phyloP scores from a whole-genome alignment of 139 green algal species.

The Axilococcus clingmanii region DNA sequence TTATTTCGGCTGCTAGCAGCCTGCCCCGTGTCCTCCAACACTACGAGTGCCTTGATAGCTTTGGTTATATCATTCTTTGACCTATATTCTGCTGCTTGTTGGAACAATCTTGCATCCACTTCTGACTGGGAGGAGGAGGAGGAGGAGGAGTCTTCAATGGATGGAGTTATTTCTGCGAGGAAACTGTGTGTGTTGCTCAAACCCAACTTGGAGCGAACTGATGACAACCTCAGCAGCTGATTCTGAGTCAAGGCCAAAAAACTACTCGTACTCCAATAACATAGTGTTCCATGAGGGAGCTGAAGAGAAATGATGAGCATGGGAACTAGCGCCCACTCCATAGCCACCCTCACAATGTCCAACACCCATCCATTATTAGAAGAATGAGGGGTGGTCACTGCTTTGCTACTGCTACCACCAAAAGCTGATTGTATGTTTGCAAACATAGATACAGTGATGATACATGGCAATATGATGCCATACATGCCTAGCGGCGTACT shows the following conservation, averaged over 20 bases:
- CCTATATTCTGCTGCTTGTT: slow-evolving; percentile 19
- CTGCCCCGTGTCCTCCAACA: slow-evolving; percentile 18
- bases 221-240: too few species aligned
- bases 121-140: background rate
- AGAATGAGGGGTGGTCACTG: background rate
- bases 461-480: slow-evolving; percentile 41
- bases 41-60: slow-evolving; percentile 1
- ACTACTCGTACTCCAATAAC: slow-evolving; percentile 52
- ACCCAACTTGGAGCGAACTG: too few species aligned
- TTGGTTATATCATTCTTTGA: slow-evolving; percentile 10
- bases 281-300: slow-evolving; percentile 55
- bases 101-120: slow-evolving; percentile 5
- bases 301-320: slow-evolving; percentile 35
- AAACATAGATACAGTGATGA: slow-evolving; percentile 42
- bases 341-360: slow-evolving; percentile 16
- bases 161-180: background rate
- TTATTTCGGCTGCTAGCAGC: slow-evolving; percentile 9
- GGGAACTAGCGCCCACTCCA: slow-evolving; percentile 37
- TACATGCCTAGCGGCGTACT: slow-evolving; percentile 27
- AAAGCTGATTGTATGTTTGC: slow-evolving; percentile 53
- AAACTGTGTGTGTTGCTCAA: too few species aligned
- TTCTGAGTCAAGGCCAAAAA: too few species aligned
- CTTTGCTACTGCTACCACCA: background rate
- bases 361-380: slow-evolving; percentile 13
- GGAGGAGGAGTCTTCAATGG: background rate